Evolutionary conservation across 2,329 filamentous ascomycete genomes (phyloP).

Genomic region (Fusarium sp.): DNA sequence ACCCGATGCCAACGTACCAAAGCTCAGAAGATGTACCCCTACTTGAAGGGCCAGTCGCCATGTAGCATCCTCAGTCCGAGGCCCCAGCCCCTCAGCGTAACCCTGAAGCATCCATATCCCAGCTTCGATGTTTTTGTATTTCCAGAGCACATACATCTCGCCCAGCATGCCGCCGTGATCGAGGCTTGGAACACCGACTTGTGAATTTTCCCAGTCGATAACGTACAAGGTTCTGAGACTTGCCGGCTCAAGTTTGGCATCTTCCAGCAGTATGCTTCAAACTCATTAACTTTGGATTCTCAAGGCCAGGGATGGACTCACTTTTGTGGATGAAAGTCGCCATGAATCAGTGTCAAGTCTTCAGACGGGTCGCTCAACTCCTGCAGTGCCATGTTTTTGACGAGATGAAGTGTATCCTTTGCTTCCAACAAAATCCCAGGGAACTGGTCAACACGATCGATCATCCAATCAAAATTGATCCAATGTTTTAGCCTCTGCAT

Average conservation of each 20-base stretch:
- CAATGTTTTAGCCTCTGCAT: conserved; percentile 1
- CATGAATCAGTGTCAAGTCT: background rate
- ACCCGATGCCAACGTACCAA: background rate
- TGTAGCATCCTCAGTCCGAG: background rate
- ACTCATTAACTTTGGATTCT: accelerated
- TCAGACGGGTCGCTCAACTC: background rate
- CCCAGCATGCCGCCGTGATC: conserved; percentile 13
- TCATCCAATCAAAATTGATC: conserved; percentile 9
- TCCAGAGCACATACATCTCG: background rate
- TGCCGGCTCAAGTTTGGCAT: background rate
- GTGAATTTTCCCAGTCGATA: conserved; percentile 8
- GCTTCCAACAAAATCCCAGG: background rate
- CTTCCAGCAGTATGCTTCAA: background rate
- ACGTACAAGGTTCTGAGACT: background rate
- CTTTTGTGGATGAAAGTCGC: conserved; percentile 1
- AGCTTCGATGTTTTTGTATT: background rate
- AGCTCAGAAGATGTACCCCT: conserved; percentile 12
- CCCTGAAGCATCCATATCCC: background rate
- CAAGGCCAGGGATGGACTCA: background rate
- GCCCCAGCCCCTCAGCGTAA: background rate
- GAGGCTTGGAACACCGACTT: background rate
- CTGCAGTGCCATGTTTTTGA: background rate
- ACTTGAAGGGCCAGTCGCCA: conserved; percentile 2
- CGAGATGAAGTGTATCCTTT: background rate
- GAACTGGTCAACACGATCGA: background rate